Evolutionary conservation across 139 green algal genomes (phyloP).

Genomic region (Diplosphaera chodatii): DNA sequence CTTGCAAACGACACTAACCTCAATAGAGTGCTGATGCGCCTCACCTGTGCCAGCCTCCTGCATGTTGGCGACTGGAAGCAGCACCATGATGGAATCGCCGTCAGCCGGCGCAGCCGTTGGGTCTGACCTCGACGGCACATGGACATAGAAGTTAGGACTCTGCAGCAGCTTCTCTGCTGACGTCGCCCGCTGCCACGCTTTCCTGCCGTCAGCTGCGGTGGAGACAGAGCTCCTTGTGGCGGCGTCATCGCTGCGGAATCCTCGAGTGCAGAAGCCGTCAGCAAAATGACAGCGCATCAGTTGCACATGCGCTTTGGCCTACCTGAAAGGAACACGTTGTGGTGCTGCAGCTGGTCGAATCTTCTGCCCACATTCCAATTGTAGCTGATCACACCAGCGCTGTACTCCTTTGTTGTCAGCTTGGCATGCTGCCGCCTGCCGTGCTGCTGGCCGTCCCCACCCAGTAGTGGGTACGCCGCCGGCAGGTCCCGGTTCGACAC

Average conservation of each 20-base stretch:
- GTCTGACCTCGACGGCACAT: constrained; percentile 69
- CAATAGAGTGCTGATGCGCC: too few relatives aligned
- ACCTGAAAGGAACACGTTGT: constrained; percentile 85
- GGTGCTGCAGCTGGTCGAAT: constrained; percentile 54
- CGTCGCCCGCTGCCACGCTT: constrained; percentile 50
- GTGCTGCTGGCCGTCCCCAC: neutral
- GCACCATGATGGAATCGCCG: constrained; percentile 54
- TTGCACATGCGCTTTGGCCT: neutral
- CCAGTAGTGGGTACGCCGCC: constrained; percentile 46
- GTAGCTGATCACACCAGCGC: constrained; percentile 68
- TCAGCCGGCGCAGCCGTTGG: constrained; percentile 57
- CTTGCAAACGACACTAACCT: too few relatives aligned
- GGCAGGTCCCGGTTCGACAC: constrained; percentile 64
- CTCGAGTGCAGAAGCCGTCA: too few relatives aligned
- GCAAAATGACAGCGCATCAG: neutral
- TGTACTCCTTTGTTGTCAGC: constrained; percentile 50
- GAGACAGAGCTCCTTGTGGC: too few relatives aligned
- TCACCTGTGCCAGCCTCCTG: constrained; percentile 35
- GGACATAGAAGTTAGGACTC: constrained; percentile 84
- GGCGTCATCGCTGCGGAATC: too few relatives aligned
- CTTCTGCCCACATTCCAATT: constrained; percentile 52
- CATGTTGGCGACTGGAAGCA: constrained; percentile 74
- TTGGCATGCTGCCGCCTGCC: constrained; percentile 2
- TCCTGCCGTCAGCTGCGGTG: constrained; percentile 28
- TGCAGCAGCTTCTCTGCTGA: constrained; percentile 32